phyloP scores from a whole-genome alignment of 805 yeast species.

The Metschnikowia koreensis region DNA sequence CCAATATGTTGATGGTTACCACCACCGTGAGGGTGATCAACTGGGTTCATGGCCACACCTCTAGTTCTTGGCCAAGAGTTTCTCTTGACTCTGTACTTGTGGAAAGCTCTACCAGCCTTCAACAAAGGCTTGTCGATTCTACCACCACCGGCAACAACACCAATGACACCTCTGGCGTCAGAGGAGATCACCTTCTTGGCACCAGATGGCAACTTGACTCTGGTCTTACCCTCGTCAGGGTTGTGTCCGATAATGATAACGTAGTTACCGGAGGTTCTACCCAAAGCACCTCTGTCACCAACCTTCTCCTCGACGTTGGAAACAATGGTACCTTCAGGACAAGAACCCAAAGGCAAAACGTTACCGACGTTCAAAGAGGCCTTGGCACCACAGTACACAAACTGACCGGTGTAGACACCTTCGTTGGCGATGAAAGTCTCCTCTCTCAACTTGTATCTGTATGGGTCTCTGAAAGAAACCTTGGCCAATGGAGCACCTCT shows the following conservation, averaged over 20 bases:
- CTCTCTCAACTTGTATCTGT: constrained; percentile 96
- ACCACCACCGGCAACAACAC: constrained; percentile 99
- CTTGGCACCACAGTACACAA: constrained; percentile 97
- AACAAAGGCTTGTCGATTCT: constrained; percentile 99
- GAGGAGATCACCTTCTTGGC: constrained; percentile 96
- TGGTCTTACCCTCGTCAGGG: constrained; percentile 98
- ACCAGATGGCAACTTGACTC: constrained; percentile 99
- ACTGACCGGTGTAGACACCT: constrained; percentile 99
- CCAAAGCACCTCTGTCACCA: constrained; percentile 99
- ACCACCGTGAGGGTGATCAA: constrained; percentile 99
- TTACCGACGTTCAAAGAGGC: constrained; percentile 97
- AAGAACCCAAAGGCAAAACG: constrained; percentile 93
- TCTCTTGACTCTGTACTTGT: constrained; percentile 99
- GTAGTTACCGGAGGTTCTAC: constrained; percentile 99
- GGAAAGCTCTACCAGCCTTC: constrained; percentile 99
- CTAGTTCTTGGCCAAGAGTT: constrained; percentile 99
- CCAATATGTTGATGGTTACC: constrained; percentile 99
- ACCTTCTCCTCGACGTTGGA: constrained; percentile 98
- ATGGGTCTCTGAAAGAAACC: constrained; percentile 85
- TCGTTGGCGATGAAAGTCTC: constrained; percentile 99
- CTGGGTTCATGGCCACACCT: constrained; percentile 99
- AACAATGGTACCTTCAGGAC: constrained; percentile 99
- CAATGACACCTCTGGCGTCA: constrained; percentile 98
- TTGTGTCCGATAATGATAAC: constrained; percentile 99
- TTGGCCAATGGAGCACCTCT: constrained; percentile 99